Evolutionary conservation across 106 monocot genomes (phyloP), one percentile per base, ranked within the genome.

Genomic region (Platanthera zijinensis): DNA sequence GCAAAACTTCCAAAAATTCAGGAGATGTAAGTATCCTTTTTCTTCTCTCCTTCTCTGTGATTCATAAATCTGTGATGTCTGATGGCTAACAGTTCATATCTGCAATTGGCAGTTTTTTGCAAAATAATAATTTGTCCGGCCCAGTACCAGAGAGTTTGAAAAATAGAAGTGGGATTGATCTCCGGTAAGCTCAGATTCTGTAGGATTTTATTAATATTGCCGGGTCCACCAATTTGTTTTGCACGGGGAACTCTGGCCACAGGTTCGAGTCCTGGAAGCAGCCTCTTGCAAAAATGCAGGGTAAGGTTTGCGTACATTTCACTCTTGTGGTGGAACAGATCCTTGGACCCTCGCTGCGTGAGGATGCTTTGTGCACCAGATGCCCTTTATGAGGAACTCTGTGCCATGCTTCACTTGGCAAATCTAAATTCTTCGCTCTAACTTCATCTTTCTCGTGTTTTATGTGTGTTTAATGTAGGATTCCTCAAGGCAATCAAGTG

Each of bases 11-110:
- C 32, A 18, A 84, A 78, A 28, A 77, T 90, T 12, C 80, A 80
- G 66, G 84, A 90, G 50, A 39, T 90, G 87, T 87, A 78, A 82
- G 90, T 85, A 21, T 67, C 51, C 5, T 22, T 30, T 15, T 57
- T 21, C 15, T 57, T 21, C 15, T 17, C 10, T 18, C 10, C 15
- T 39, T 17, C 3, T 18, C 10, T 17, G 7, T 17, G 8, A 28
- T 56, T 39, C 10, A 14, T 14, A 56, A 57, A n/a, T 18, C 21
- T 12, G 17, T 75, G 48, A 18, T 47, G n/a, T 46, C 19, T 48
- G 48, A 48, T 63, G 18, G 2, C 49, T 21, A 21, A 62, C 48
- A 10, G 8, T 63, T 47, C 12, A 64, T 48, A 48, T 62, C 50
- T 12, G 15, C 46, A 21, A 75, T 30, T 76, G 48, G 10, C 70